These are phyloP conservation scores for Phytopythium sindhum DNA, from an alignment of 352 stramenopile genomes.

Conservation along the genomic window DNA sequence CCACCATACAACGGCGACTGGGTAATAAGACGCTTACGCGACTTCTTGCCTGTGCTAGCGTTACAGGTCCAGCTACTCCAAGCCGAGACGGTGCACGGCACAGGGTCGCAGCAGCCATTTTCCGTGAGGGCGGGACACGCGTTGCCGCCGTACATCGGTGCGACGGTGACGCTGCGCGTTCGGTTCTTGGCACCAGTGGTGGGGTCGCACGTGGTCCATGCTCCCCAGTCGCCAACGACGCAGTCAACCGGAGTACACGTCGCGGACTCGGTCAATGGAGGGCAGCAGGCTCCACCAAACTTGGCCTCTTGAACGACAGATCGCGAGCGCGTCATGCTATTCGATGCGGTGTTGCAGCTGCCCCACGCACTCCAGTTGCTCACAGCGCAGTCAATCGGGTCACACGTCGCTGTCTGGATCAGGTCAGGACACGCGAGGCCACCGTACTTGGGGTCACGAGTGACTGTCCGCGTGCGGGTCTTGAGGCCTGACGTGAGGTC, in stretches of 20 bases:
- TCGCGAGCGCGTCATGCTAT: slow-evolving; percentile 33
- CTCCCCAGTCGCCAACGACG: slow-evolving; percentile 23
- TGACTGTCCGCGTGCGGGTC: slow-evolving; percentile 28
- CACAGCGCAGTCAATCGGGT: slow-evolving; percentile 52
- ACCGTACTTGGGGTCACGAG: slow-evolving; percentile 33
- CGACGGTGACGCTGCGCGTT: slow-evolving; percentile 19
- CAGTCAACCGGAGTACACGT: slow-evolving; percentile 42
- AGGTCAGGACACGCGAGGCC: slow-evolving; percentile 37
- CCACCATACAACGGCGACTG: slow-evolving; percentile 33
- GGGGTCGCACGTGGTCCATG: slow-evolving; percentile 31
- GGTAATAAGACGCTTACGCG: slow-evolving; percentile 25
- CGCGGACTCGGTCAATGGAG: slow-evolving; percentile 16
- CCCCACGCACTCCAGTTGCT: slow-evolving; percentile 37
- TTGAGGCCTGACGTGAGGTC: slow-evolving; percentile 28
- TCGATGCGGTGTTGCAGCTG: slow-evolving; percentile 24
- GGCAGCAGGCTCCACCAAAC: slow-evolving; percentile 33
- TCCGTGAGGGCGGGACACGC: slow-evolving; percentile 26
- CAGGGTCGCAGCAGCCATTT: slow-evolving; percentile 27
- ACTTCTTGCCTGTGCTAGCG: slow-evolving; percentile 26
- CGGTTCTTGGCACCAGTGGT: slow-evolving; percentile 27
- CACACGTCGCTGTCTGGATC: slow-evolving; percentile 33
- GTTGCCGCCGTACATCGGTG: slow-evolving; percentile 36
- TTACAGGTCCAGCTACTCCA: slow-evolving; percentile 44
- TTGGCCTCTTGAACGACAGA: slow-evolving; percentile 27
- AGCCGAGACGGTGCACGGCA: slow-evolving; percentile 41